phyloP scores from a whole-genome alignment of 805 yeast species.

The Candida nonsorbophila region DNA sequence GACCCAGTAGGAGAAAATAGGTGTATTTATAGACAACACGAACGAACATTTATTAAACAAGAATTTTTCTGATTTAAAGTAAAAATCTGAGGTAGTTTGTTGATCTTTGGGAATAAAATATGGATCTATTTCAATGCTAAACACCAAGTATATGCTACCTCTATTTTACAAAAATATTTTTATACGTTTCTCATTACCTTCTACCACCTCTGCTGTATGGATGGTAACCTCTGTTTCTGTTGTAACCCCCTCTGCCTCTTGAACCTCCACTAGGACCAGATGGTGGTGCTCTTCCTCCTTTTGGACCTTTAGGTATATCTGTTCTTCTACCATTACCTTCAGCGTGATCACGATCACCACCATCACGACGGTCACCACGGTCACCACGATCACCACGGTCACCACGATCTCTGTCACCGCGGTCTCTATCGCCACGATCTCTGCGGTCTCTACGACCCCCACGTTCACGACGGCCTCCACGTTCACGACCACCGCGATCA shows the following conservation, averaged over 20 bases:
- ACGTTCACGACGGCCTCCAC: slow-evolving; percentile 1
- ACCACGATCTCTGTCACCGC: background rate
- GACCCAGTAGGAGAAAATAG: slow-evolving; percentile 46
- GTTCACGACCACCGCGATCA: slow-evolving; percentile 4
- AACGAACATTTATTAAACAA: too few relatives aligned
- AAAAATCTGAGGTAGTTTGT: too few relatives aligned
- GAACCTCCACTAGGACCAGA: slow-evolving; percentile 27
- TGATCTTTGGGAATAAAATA: background rate
- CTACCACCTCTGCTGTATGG: slow-evolving; percentile 42
- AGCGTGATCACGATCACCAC: slow-evolving; percentile 12
- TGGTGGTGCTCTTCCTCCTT: slow-evolving; percentile 32
- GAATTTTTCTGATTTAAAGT: too few relatives aligned
- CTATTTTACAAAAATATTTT: too few relatives aligned
- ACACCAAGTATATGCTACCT: too few relatives aligned
- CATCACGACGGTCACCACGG: slow-evolving; percentile 4
- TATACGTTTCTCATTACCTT: slow-evolving; percentile 7
- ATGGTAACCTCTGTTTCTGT: slow-evolving; percentile 34
- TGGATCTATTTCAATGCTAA: background rate
- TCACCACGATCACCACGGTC: background rate
- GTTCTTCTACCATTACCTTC: slow-evolving; percentile 4
- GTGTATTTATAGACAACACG: slow-evolving; percentile 1
- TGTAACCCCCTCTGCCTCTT: slow-evolving; percentile 28
- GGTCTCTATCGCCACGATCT: slow-evolving; percentile 3
- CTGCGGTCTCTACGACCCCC: slow-evolving; percentile 12
- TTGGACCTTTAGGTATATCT: slow-evolving; percentile 46